phyloP scores from a whole-genome alignment of 2,329 filamentous ascomycete species.

The Arthrobotrys megalospora region DNA sequence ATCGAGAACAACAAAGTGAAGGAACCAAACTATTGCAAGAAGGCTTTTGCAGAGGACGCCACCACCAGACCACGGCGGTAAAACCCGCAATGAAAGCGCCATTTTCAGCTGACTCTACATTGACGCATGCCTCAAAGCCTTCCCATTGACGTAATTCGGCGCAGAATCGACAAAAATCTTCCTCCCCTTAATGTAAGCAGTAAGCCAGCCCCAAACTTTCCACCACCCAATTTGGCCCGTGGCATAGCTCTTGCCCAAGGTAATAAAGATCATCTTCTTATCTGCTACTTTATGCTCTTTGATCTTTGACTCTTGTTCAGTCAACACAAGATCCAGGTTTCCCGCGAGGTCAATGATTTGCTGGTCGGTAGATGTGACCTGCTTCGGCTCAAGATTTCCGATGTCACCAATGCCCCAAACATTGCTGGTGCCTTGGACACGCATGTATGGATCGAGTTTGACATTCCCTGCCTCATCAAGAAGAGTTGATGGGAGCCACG shows the following conservation, averaged over 20 bases:
- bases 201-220: constrained; percentile 62
- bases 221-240: constrained; percentile 60
- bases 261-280: constrained; percentile 62
- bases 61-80: too few species aligned
- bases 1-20: too few species aligned
- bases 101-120: constrained; percentile 40
- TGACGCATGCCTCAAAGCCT: constrained; percentile 59
- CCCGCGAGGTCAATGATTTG: constrained; percentile 62
- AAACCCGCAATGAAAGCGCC: too few species aligned
- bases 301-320: constrained; percentile 38
- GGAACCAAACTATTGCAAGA: too few species aligned
- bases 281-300: constrained; percentile 55
- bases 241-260: constrained; percentile 59
- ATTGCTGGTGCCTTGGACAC: constrained; percentile 54
- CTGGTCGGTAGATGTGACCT: constrained; percentile 58
- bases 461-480: constrained; percentile 59
- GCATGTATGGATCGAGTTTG: constrained; percentile 60
- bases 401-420: constrained; percentile 62
- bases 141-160: constrained; percentile 60
- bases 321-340: constrained; percentile 55
- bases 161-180: constrained; percentile 61
- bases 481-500: constrained; percentile 50
- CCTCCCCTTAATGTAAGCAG: constrained; percentile 58
- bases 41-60: too few species aligned
- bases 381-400: constrained; percentile 61